Evolutionary conservation across 2,329 filamentous ascomycete genomes (phyloP).

Genomic region (Hymenoscyphus fructigenus): DNA sequence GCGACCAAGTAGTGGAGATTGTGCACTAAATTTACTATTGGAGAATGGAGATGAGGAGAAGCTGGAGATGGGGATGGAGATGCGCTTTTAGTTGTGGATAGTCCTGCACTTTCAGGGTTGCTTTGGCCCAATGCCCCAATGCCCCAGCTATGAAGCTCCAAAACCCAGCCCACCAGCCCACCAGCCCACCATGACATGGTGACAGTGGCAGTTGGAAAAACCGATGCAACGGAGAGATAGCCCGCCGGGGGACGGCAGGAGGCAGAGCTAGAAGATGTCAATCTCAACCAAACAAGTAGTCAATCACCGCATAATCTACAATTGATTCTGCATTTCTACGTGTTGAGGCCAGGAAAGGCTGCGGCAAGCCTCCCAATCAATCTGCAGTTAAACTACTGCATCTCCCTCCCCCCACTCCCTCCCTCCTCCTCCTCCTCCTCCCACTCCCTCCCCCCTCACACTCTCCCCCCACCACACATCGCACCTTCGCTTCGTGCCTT

Average conservation of each 20-base stretch:
- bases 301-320: not conserved
- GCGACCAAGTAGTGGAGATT: not conserved
- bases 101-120: not conserved
- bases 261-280: not conserved
- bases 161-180: not conserved
- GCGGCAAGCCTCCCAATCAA: not conserved
- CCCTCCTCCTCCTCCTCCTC: not conserved
- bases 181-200: not conserved
- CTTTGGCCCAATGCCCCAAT: not conserved
- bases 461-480: not conserved
- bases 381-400: not conserved
- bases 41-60: not conserved
- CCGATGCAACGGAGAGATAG: not conserved
- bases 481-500: not conserved
- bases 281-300: constrained; percentile 1
- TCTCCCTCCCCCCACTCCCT: not conserved
- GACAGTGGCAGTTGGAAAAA: not conserved
- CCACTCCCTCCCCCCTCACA: not conserved
- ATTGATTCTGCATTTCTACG: too few relatives aligned
- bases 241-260: not conserved
- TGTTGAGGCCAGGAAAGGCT: not conserved
- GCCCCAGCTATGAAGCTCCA: not conserved
- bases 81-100: not conserved
- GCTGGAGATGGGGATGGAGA: not conserved
- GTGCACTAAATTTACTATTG: not conserved